These are phyloP conservation scores for Acer negundo DNA, from an alignment of 345 rosid species.

Conservation along the genomic window DNA sequence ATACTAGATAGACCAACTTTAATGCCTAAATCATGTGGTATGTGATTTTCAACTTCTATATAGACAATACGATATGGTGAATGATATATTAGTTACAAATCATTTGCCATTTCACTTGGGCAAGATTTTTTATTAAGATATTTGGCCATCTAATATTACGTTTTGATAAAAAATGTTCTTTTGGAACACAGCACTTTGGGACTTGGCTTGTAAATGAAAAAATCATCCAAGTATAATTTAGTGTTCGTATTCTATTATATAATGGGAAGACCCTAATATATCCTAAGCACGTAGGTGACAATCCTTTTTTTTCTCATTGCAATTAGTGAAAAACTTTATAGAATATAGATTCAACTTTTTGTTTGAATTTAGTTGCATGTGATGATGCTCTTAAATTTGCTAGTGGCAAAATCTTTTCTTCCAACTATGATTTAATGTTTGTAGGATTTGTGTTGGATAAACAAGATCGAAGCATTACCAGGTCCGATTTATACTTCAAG, in stretches of 20 bases:
- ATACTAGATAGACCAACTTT: too few species aligned
- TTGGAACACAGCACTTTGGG: background rate
- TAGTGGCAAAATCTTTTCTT: slow-evolving; percentile 6
- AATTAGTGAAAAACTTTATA: background rate
- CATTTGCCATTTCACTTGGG: too few species aligned
- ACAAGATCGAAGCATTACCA: slow-evolving; percentile 82
- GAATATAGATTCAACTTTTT: background rate
- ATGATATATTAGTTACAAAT: too few species aligned
- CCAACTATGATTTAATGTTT: slow-evolving; percentile 17
- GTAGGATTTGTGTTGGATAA: slow-evolving; percentile 94
- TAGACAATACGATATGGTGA: too few species aligned
- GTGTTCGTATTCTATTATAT: too few species aligned
- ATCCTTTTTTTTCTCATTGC: background rate
- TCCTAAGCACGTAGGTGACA: background rate
- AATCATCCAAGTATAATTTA: too few species aligned
- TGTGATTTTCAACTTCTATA: too few species aligned
- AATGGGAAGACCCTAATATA: background rate
- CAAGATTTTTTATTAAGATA: too few species aligned
- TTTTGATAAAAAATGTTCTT: background rate
- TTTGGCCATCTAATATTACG: background rate
- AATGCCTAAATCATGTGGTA: too few species aligned
- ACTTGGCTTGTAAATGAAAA: background rate
- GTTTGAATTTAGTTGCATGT: slow-evolving; percentile 7
- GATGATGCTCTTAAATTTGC: slow-evolving; percentile 1
- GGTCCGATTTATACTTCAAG: slow-evolving; percentile 83